Evolutionary conservation across 1,139 yeast species (phyloP), one percentile per base, ranked within the genome.

Genomic region (Saccharomyces hybrid): DNA sequence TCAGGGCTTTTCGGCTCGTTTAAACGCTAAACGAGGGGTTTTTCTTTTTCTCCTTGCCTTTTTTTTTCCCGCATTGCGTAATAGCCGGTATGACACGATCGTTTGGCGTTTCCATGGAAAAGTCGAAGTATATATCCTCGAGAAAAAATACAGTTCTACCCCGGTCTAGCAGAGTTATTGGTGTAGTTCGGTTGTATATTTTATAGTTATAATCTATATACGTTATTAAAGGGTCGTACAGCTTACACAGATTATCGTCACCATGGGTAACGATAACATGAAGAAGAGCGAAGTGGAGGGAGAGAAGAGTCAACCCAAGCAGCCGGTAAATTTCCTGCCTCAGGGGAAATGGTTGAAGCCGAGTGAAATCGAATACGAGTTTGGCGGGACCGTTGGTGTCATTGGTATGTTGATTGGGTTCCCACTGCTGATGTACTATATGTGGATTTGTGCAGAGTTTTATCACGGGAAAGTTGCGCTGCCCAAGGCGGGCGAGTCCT

Each of bases 361-460:
- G 48, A 74, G 71, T 49, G 69, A 76, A 51, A 71, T 74, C 48
- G 91, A 84, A 66, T 88, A 82, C 73, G 99, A 93, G 64, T 93
- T 93, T 67, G 99, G 99, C 52, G 99, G 98, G 0, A 87, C 96
- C 25, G 69, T 76, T 13, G 99, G 99, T 53, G 96, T 89, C 47
- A 56, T 84, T 20, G 90, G 93, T n/a, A 91, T 93, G 97, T 83
- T 93, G 84, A 68, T 81, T 50, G 96, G 96, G 2, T 93, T 93
- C 74, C 99, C 99, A 4, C 68, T 85, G 52, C 77, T 93, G 66
- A 93, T 93, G 99, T 88, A 86, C 80, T 93, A 93, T 73, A 85
- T 93, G 93, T 93, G 96, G 95, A 83, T 91, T 56, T 81, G 91
- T 66, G 93, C 95, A 57, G 79, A 82, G 61, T 89, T 85, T 71